Conservation (phyloP, 768 basidiomycete genomes). For the Russula abietina region DNA sequence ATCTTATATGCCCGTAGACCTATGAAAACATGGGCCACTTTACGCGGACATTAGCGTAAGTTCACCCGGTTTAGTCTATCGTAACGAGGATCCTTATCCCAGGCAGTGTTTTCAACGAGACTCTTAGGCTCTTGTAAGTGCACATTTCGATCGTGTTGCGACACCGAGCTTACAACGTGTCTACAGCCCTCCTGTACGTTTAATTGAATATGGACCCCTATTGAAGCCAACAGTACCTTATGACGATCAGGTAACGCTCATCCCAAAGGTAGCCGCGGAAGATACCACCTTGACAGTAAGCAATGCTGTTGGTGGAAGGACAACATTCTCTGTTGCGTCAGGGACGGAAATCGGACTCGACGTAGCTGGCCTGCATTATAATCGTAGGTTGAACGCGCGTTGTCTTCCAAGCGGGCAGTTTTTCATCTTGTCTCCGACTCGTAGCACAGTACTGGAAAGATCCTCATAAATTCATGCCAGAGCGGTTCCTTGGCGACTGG, state of each 20-base stretch:
- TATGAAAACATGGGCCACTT: constrained; percentile 27
- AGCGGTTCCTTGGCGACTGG: constrained; percentile 33
- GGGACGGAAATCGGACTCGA: constrained; percentile 37
- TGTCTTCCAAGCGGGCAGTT: no score
- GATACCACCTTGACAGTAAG: constrained; percentile 38
- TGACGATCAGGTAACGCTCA: constrained; percentile 32
- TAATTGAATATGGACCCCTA: neutral
- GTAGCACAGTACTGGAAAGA: constrained; percentile 54
- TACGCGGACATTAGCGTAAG: constrained; percentile 25
- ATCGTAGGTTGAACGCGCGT: no score
- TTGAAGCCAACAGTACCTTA: no score
- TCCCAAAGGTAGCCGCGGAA: constrained; percentile 44
- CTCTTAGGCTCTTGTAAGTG: constrained; percentile 38
- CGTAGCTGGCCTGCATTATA: constrained; percentile 43
- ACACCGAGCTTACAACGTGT: neutral
- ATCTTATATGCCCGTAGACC: constrained; percentile 9
- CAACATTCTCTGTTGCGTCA: constrained; percentile 39
- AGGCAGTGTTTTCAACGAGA: constrained; percentile 45
- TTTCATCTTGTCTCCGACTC: no score
- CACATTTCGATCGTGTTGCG: neutral
- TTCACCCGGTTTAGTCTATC: neutral
- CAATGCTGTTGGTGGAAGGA: constrained; percentile 36
- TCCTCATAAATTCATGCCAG: constrained; percentile 41
- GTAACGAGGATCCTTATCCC: neutral
- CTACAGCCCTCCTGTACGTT: constrained; percentile 13